phyloP scores from a whole-genome alignment of 2,329 filamentous ascomycete species.

The Cladobotryum mycophilum region DNA sequence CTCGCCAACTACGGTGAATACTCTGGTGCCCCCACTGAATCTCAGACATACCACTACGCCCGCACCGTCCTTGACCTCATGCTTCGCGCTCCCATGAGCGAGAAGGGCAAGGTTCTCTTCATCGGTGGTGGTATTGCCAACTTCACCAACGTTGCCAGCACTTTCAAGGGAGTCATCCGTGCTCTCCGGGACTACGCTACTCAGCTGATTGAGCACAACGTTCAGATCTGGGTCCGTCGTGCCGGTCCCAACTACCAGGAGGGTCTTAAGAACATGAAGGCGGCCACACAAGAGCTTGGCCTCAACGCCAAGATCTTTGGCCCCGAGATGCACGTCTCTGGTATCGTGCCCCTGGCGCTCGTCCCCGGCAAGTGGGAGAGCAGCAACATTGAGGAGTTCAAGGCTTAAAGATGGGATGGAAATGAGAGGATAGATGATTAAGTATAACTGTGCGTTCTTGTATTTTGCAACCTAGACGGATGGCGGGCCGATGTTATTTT shows the following conservation, averaged over 20 bases:
- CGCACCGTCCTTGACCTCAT: slow-evolving; percentile 95
- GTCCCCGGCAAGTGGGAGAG: slow-evolving; percentile 58
- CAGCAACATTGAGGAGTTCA: slow-evolving; percentile 56
- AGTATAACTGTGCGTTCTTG: slow-evolving; percentile 22
- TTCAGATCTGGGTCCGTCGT: slow-evolving; percentile 90
- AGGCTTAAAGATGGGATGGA: slow-evolving; percentile 34
- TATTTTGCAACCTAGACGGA: slow-evolving; percentile 31
- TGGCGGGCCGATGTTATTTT: slow-evolving; percentile 18
- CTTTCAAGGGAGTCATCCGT: slow-evolving; percentile 99
- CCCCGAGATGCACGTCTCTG: slow-evolving; percentile 90
- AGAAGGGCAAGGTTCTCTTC: slow-evolving; percentile 97
- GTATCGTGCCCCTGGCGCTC: slow-evolving; percentile 91
- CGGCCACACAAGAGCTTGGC: slow-evolving; percentile 85
- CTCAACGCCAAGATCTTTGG: slow-evolving; percentile 62
- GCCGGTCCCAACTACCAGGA: slow-evolving; percentile 98
- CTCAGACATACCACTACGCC: slow-evolving; percentile 98
- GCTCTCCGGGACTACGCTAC: slow-evolving; percentile 86
- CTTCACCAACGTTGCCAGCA: slow-evolving; percentile 99
- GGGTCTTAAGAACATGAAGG: slow-evolving; percentile 99
- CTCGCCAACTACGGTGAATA: slow-evolving; percentile 99
- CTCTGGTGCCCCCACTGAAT: slow-evolving; percentile 97
- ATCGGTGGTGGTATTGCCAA: slow-evolving; percentile 99
- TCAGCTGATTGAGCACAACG: slow-evolving; percentile 88
- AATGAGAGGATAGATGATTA: slow-evolving; percentile 6
- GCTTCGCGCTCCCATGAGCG: slow-evolving; percentile 78